Evolutionary conservation across 78 protist genomes (phyloP).

Genomic region (Dictyostelium brefeldianum): DNA sequence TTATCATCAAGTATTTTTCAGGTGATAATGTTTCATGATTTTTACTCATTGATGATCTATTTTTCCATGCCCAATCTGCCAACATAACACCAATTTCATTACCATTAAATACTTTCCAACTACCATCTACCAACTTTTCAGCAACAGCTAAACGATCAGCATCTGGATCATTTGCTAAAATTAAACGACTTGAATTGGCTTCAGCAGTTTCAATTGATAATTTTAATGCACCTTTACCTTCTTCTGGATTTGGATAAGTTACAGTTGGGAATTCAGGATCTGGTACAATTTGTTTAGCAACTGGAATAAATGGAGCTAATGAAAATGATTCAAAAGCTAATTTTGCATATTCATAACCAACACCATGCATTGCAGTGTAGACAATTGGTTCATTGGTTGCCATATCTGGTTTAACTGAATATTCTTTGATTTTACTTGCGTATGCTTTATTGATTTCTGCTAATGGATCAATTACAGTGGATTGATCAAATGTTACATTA

Average conservation of each 20-base stretch:
- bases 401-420: constrained; percentile 25
- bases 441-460: constrained; percentile 6
- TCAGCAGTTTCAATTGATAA: constrained; percentile 93
- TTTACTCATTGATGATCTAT: constrained; percentile 1
- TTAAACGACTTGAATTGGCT: constrained; percentile 43
- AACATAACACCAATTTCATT: constrained; percentile 97
- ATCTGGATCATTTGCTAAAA: constrained; percentile 99
- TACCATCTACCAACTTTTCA: constrained; percentile 88
- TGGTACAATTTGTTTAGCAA: constrained; percentile 90
- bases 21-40: neutral
- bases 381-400: constrained; percentile 39
- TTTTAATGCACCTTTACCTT: constrained; percentile 92
- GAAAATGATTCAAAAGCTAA: constrained; percentile 79
- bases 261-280: constrained; percentile 99
- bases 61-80: constrained; percentile 93
- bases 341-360: constrained; percentile 90
- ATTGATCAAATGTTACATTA: neutral
- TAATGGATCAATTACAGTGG: constrained; percentile 32
- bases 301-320: constrained; percentile 71
- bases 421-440: constrained; percentile 18
- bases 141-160: constrained; percentile 98
- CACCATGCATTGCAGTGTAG: constrained; percentile 99
- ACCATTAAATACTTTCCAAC: constrained; percentile 97
- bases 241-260: constrained; percentile 99
- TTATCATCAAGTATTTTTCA: constrained; percentile 83